These are phyloP conservation scores for Tuber microsphaerosporum DNA, from an alignment of 495 filamentous ascomycete genomes.

Conservation along the genomic window DNA sequence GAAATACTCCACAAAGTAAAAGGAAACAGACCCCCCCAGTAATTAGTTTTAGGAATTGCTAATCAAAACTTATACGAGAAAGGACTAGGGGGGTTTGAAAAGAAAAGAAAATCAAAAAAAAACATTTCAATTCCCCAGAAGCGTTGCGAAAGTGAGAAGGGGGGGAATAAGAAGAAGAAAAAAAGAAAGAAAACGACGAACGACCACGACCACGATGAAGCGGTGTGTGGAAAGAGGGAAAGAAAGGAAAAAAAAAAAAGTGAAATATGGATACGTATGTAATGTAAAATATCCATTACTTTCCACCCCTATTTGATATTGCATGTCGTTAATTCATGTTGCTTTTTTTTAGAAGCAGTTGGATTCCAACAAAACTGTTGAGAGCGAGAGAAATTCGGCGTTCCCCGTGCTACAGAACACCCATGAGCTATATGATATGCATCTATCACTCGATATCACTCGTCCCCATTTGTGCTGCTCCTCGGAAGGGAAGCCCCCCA, in stretches of 20 bases:
- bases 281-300: not conserved
- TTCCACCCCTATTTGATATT: not conserved
- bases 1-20: not conserved
- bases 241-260: not conserved
- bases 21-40: not conserved
- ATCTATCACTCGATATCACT: slow-evolving; percentile 3
- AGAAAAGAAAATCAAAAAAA: not conserved
- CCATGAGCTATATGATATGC: not conserved
- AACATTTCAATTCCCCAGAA: slow-evolving; percentile 1
- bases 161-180: not conserved
- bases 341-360: slow-evolving; percentile 4
- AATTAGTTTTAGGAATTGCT: slow-evolving; percentile 6
- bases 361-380: slow-evolving; percentile 3
- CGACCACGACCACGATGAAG: not conserved
- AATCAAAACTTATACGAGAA: slow-evolving; percentile 4
- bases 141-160: not conserved
- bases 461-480: not conserved
- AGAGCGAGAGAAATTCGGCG: not conserved
- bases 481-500: not conserved
- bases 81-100: not conserved
- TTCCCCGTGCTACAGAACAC: not conserved
- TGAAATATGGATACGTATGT: slow-evolving; percentile 5
- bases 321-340: not conserved
- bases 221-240: not conserved
- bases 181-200: not conserved